phyloP scores from a whole-genome alignment of 306 rosid genomes.

The Fagus sylvatica region DNA sequence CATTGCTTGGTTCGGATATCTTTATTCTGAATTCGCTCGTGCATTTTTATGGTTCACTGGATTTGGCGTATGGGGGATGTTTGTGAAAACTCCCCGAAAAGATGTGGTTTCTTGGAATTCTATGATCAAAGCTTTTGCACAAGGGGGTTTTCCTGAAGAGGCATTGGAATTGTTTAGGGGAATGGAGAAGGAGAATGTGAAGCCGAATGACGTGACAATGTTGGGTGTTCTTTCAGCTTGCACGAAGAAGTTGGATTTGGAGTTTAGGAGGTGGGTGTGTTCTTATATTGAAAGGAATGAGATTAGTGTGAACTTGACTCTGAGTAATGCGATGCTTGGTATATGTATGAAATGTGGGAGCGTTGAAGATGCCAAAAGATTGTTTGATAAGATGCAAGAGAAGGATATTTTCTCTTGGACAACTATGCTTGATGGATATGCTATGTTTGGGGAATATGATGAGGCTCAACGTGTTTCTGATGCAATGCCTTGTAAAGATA shows the following conservation, averaged over 20 bases:
- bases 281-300: conserved; percentile 42
- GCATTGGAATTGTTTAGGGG: conserved; percentile 49
- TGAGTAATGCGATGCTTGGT: conserved; percentile 64
- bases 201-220: conserved; percentile 61
- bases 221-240: conserved; percentile 61
- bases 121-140: conserved; percentile 47
- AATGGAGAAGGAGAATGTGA: conserved; percentile 50
- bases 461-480: conserved; percentile 43
- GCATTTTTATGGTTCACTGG: conserved; percentile 53
- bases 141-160: conserved; percentile 42
- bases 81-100: conserved; percentile 37
- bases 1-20: conserved; percentile 41
- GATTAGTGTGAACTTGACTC: conserved; percentile 43
- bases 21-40: conserved; percentile 57
- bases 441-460: conserved; percentile 47
- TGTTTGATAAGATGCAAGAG: conserved; percentile 59
- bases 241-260: conserved; percentile 53
- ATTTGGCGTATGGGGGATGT: conserved; percentile 45
- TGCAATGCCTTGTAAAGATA: conserved; percentile 50
- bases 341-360: conserved; percentile 64
- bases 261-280: conserved; percentile 68
- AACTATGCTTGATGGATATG: conserved; percentile 64
- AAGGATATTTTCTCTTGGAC: conserved; percentile 74
- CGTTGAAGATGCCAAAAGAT: conserved; percentile 41
- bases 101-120: conserved; percentile 74